These are phyloP conservation scores for Melastoma candidum DNA, from an alignment of 441 rosid genomes.

Conservation along the genomic window DNA sequence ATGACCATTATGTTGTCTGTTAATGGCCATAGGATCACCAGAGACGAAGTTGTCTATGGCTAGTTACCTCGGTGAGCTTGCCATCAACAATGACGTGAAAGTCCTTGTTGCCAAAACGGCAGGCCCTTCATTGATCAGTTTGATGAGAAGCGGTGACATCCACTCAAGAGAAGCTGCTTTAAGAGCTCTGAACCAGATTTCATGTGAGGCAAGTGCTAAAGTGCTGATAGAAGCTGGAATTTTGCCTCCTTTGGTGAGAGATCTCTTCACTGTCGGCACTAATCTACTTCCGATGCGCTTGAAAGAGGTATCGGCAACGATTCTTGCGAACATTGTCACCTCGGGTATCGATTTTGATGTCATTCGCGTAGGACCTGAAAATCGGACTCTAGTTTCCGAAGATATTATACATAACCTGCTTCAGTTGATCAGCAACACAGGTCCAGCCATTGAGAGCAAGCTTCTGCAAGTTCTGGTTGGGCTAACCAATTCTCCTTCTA, in stretches of 20 bases:
- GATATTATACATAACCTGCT: slow-evolving; percentile 70
- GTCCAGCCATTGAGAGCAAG: slow-evolving; percentile 92
- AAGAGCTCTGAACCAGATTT: slow-evolving; percentile 80
- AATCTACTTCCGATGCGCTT: slow-evolving; percentile 24
- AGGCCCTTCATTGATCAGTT: slow-evolving; percentile 66
- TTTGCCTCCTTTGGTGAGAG: slow-evolving; percentile 80
- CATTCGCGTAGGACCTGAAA: slow-evolving; percentile 50
- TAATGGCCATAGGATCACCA: slow-evolving; percentile 52
- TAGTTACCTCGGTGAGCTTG: slow-evolving; percentile 75
- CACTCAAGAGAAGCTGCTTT: slow-evolving; percentile 77
- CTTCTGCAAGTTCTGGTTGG: slow-evolving; percentile 96
- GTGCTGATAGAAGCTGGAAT: slow-evolving; percentile 73
- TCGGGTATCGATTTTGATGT: slow-evolving; percentile 71
- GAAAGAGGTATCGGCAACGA: slow-evolving; percentile 76
- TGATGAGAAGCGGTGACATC: slow-evolving; percentile 64
- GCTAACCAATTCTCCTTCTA: slow-evolving; percentile 48
- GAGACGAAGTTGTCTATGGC: slow-evolving; percentile 90
- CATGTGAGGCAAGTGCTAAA: slow-evolving; percentile 70
- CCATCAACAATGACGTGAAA: slow-evolving; percentile 67
- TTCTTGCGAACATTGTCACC: slow-evolving; percentile 82
- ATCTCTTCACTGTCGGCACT: slow-evolving; percentile 67
- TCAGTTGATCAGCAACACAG: slow-evolving; percentile 87
- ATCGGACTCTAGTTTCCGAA: slow-evolving; percentile 77
- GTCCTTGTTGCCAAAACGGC: slow-evolving; percentile 72
- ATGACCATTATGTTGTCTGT: neutral